Percentiles rank a stretch among this genome's conserved stretches.
phyloP scores from a whole-genome alignment of 805 yeast species.

The Tetrapisispora fleetii region DNA sequence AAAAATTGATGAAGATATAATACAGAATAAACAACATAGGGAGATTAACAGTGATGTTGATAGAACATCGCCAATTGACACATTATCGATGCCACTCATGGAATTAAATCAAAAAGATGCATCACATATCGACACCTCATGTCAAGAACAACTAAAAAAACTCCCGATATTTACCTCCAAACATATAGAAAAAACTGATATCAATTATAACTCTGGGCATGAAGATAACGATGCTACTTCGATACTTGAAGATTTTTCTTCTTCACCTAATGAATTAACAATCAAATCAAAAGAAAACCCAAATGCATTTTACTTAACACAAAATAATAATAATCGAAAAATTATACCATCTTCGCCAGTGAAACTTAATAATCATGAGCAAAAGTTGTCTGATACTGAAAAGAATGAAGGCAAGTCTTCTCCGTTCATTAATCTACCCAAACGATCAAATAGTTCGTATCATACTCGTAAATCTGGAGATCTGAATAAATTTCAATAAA shows the following conservation, averaged over 20 bases:
- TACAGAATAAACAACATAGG: neutral
- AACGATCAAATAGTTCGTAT: neutral
- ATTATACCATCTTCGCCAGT: slow-evolving; percentile 28
- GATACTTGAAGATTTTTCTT: neutral
- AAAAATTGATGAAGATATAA: neutral
- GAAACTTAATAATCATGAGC: slow-evolving; percentile 18
- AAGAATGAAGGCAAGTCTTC: neutral
- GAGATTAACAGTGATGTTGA: slow-evolving; percentile 9
- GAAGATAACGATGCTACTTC: neutral
- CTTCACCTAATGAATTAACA: neutral
- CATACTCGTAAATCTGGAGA: neutral
- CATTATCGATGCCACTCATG: slow-evolving; percentile 27
- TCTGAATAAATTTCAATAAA: neutral
- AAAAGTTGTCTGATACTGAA: neutral
- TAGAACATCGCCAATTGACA: slow-evolving; percentile 26
- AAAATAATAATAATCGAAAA: slow-evolving; percentile 11
- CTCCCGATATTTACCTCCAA: slow-evolving; percentile 17
- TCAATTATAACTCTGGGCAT: neutral
- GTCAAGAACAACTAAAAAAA: slow-evolving; percentile 25
- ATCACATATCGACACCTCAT: slow-evolving; percentile 10
- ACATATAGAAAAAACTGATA: neutral
- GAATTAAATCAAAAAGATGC: slow-evolving; percentile 19
- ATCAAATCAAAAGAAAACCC: neutral
- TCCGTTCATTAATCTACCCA: neutral
- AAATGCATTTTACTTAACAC: neutral